A percentile compares a stretch with the other conserved stretches of the same genome.
Evolutionary conservation across 1,284 basidiomycete species (phyloP).

Genomic region (Boletus semigastroideus): DNA sequence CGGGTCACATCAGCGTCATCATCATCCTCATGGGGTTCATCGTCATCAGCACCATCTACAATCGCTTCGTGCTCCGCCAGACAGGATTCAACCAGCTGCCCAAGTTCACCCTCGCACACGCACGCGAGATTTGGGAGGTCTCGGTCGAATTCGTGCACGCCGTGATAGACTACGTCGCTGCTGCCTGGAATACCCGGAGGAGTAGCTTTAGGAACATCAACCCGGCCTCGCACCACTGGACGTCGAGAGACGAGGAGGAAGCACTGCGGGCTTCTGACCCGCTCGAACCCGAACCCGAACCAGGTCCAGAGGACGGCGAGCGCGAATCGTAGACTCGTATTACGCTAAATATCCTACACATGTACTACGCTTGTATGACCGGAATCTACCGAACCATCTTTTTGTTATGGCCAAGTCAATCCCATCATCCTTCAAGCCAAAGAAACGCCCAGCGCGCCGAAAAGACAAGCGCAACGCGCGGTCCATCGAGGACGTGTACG

Average conservation of each 20-base stretch:
- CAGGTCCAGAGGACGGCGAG: not conserved
- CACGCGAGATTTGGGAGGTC: slow-evolving; percentile 23
- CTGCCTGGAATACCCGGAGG: slow-evolving; percentile 19
- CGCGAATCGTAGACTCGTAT: not conserved
- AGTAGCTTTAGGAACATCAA: slow-evolving; percentile 18
- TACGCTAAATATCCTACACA: not conserved
- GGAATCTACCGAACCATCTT: slow-evolving; percentile 6
- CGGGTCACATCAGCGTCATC: slow-evolving; percentile 42
- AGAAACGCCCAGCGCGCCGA: slow-evolving; percentile 12
- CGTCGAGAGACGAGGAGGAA: slow-evolving; percentile 33
- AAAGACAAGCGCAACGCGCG: slow-evolving; percentile 16
- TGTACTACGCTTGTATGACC: slow-evolving; percentile 18
- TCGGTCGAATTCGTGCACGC: slow-evolving; percentile 21
- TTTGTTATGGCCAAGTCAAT: too few relatives aligned
- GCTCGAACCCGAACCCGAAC: slow-evolving; percentile 18
- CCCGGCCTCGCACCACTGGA: slow-evolving; percentile 31
- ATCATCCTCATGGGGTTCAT: slow-evolving; percentile 57
- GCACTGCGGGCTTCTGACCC: slow-evolving; percentile 26
- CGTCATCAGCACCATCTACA: slow-evolving; percentile 63
- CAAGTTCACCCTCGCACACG: slow-evolving; percentile 49
- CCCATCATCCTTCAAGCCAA: too few relatives aligned
- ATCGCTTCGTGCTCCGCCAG: slow-evolving; percentile 62
- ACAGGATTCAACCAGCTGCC: slow-evolving; percentile 68
- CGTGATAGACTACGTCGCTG: slow-evolving; percentile 12
- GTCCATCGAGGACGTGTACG: slow-evolving; percentile 54